Conservation (phyloP, 2,329 filamentous ascomycete genomes). For the Chaetomium globosum region DNA sequence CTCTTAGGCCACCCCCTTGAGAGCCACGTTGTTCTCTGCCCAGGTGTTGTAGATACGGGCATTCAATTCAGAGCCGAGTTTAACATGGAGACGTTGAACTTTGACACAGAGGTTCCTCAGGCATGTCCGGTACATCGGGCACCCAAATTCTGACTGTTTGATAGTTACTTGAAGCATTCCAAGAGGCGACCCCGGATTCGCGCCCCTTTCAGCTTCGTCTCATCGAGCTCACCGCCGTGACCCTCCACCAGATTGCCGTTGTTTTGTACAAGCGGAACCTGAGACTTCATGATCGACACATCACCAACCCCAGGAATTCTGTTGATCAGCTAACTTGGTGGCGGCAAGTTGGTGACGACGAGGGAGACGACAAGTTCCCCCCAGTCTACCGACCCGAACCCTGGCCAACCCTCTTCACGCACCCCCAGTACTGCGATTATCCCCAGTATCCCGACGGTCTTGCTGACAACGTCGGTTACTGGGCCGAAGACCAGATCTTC, state of each 20-base stretch:
- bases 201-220: slow-evolving; percentile 8
- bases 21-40: slow-evolving; percentile 9
- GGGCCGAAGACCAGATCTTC: slow-evolving; percentile 18
- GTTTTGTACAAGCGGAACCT: slow-evolving; percentile 4
- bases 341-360: background rate
- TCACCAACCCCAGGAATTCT: slow-evolving; percentile 1
- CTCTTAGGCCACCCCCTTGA: background rate
- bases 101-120: background rate
- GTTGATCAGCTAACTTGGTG: background rate
- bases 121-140: background rate
- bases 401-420: slow-evolving; percentile 5
- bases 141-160: background rate
- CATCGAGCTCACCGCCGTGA: slow-evolving; percentile 14
- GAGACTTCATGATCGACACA: background rate
- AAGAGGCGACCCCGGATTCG: background rate
- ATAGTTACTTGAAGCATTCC: slow-evolving; percentile 9
- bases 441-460: slow-evolving; percentile 13
- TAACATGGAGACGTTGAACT: slow-evolving; percentile 7
- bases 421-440: background rate
- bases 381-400: background rate
- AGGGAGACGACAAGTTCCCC: background rate
- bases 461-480: slow-evolving; percentile 17
- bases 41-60: slow-evolving; percentile 5
- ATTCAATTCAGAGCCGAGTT: slow-evolving; percentile 5
- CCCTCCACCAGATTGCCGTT: slow-evolving; percentile 11